Evolutionary conservation across 225 moss, liverwort and hornwort genomes (phyloP).

Genomic region (Anthoceros angustus): DNA sequence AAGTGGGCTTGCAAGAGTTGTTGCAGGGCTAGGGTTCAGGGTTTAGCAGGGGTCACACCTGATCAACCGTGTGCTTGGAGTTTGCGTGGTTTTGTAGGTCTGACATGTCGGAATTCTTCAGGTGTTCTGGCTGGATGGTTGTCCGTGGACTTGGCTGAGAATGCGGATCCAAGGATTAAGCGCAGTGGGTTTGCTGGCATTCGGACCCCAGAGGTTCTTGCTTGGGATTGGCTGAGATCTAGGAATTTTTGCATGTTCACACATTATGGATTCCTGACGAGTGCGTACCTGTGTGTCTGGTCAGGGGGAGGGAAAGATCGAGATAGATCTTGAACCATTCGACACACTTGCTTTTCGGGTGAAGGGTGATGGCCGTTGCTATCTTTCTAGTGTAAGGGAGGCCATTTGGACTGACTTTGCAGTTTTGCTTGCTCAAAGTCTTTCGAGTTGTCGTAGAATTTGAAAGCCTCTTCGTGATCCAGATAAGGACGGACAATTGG

Average conservation of each 20-base stretch:
- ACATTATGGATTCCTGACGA: neutral
- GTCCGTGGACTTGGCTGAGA: constrained; percentile 47
- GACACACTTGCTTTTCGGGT: constrained; percentile 56
- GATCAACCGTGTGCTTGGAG: too few species aligned
- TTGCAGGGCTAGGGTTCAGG: neutral
- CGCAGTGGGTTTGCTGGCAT: constrained; percentile 81
- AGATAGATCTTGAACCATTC: constrained; percentile 63
- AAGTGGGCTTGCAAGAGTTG: neutral
- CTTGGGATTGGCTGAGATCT: neutral
- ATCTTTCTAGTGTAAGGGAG: constrained; percentile 43
- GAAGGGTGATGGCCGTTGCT: constrained; percentile 81
- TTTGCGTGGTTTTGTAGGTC: neutral
- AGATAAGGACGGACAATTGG: constrained; percentile 90
- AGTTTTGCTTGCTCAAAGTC: neutral
- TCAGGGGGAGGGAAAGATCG: constrained; percentile 29
- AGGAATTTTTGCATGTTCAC: neutral
- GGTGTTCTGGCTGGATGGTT: constrained; percentile 53
- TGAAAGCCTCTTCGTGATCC: neutral
- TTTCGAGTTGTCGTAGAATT: neutral
- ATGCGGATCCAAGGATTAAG: constrained; percentile 45
- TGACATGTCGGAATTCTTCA: neutral
- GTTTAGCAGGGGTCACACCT: neutral
- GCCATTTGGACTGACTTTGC: neutral
- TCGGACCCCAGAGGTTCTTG: constrained; percentile 36
- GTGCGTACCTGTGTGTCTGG: neutral